Conservation (phyloP, 805 yeast species). For the Cyberlindnera maritima region DNA sequence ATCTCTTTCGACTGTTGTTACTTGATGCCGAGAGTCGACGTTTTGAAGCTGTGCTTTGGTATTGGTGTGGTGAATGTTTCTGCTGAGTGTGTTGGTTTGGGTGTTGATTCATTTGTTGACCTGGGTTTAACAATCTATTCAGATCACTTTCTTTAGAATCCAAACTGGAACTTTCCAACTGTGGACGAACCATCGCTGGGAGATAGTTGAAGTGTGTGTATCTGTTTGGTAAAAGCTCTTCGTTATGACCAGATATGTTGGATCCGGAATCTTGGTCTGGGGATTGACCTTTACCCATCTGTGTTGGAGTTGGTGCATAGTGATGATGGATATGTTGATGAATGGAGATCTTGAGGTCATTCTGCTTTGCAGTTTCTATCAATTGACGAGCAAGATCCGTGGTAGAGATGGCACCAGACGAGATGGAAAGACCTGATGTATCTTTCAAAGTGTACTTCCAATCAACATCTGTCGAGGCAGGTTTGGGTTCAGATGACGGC, state of each 20-base stretch:
- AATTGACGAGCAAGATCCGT: conserved; percentile 55
- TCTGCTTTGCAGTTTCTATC: conserved; percentile 56
- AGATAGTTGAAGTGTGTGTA: conserved; percentile 71
- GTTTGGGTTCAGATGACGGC: conserved; percentile 21
- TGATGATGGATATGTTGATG: conserved; percentile 89
- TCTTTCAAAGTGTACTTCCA: conserved; percentile 60
- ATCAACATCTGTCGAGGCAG: conserved; percentile 41
- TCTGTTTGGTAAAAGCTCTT: conserved; percentile 42
- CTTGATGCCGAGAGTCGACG: conserved; percentile 22
- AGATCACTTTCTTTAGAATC: conserved; percentile 44
- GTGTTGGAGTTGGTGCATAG: conserved; percentile 39
- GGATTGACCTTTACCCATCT: conserved; percentile 22
- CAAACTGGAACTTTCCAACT: conserved; percentile 52
- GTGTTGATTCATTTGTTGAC: conserved; percentile 9
- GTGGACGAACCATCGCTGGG: conserved; percentile 74
- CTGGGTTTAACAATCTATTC: conserved; percentile 42
- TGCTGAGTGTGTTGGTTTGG: conserved; percentile 10
- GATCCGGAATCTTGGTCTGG: conserved; percentile 26
- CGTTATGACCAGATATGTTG: conserved; percentile 20
- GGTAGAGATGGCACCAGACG: conserved; percentile 49
- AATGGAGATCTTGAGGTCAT: conserved; percentile 59
- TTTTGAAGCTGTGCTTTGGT: conserved; percentile 8
- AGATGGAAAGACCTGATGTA: conserved; percentile 42
- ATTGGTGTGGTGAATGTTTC: conserved; percentile 1
- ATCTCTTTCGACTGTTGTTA: conserved; percentile 18